Evolutionary conservation across 2,329 filamentous ascomycete species (phyloP), one percentile per base, ranked within the genome.

Genomic region (Atkinsonella texensis): DNA sequence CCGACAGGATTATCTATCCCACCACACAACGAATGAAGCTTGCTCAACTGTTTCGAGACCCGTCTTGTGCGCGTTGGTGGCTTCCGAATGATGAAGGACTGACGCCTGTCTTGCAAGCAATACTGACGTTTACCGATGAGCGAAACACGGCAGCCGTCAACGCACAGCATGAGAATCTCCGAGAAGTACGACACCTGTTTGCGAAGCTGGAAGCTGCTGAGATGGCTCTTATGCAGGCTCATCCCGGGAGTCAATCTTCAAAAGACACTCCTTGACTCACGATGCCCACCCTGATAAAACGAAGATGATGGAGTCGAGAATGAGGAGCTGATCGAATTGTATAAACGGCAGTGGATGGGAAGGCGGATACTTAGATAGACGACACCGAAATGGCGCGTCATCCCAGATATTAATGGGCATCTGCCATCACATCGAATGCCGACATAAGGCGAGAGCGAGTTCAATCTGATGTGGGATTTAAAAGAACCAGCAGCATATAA

Each of bases 61-160:
- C 80, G 13, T 81, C 83, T 18, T 81, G 89, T 50, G 79, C 80
- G 44, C 76, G 84, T 52, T 96, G 89, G 88, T 98, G 93, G 93
- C 77, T 96, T 2, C 87, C 89, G 2, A 79, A 93, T 64, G 80
- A 88, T 55, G 85, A 91, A 69, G 81, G 80, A 1, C 86, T 86
- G 60, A 84, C 80, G 11, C 78, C 80, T 0, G 79, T 94, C 42
- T 75, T 96, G 50, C 83, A 83, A 49, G 84, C 79, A 50, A 83
- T 95, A 55, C 84, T 90, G 18, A 78, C 81, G 42, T 90, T 95
- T 67, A 87, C 89, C 31, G 83, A 87, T 59, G 87, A 93, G 57
- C 80, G 88, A 46, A 86, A 81, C 54, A 71, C 77, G 8, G 79
- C 73, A 18, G 79, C 77, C 0, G 71, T 74, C n/a, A 74, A 76